These are phyloP conservation scores for Juncus inflexus DNA, from an alignment of 176 grass and related monocot genomes.

Conservation along the genomic window DNA sequence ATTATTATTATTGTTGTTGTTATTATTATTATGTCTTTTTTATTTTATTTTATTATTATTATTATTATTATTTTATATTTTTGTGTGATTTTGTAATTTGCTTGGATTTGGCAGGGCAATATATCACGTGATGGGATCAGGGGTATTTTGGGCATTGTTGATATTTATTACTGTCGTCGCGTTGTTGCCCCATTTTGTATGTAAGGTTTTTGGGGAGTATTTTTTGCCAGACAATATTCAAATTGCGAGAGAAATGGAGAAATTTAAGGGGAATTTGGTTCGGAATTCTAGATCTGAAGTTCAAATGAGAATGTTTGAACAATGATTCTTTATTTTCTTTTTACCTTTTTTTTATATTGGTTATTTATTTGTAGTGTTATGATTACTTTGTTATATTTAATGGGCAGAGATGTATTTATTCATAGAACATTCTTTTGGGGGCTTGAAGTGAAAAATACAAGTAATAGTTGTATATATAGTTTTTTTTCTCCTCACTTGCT, in stretches of 20 bases:
- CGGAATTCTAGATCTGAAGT: slow-evolving; percentile 37
- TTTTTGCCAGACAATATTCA: slow-evolving; percentile 63
- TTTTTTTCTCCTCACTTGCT: slow-evolving; percentile 11
- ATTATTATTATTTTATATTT: no score
- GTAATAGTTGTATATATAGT: slow-evolving; percentile 12
- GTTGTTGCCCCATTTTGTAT: slow-evolving; percentile 63
- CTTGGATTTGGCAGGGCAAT: slow-evolving; percentile 50
- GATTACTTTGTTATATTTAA: slow-evolving; percentile 32
- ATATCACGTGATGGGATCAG: slow-evolving; percentile 62
- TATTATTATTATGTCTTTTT: no score
- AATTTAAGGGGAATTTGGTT: slow-evolving; percentile 36
- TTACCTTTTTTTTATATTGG: background rate
- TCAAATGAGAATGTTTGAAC: slow-evolving; percentile 48
- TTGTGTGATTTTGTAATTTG: no score
- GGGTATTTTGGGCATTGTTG: slow-evolving; percentile 62
- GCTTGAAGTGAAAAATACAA: slow-evolving; percentile 10
- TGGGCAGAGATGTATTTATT: background rate
- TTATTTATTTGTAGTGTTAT: slow-evolving; percentile 19
- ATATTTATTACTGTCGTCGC: slow-evolving; percentile 47
- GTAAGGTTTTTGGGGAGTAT: slow-evolving; percentile 53
- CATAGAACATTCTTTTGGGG: slow-evolving; percentile 28
- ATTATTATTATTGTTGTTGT: no score
- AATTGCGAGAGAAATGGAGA: slow-evolving; percentile 71
- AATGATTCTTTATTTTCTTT: slow-evolving; percentile 10
- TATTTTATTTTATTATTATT: background rate